Conservation (phyloP, 140 eudicot genomes). For the Stevia rebaudiana region DNA sequence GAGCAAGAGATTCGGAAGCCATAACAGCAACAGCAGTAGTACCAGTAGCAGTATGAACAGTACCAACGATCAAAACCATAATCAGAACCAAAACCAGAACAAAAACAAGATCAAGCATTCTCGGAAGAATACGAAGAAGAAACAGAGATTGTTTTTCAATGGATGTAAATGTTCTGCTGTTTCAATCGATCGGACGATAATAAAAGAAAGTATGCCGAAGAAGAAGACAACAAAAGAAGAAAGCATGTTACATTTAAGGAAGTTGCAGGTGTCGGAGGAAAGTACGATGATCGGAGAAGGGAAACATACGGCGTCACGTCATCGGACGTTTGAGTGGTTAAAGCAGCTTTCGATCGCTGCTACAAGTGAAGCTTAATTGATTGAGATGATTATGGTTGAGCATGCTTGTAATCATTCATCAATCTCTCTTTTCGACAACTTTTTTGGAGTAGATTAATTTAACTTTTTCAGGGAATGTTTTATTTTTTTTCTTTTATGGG, state of each 20-base stretch:
- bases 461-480: conserved; percentile 30
- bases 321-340: conserved; percentile 97
- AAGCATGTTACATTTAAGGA: not conserved
- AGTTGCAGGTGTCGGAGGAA: conserved; percentile 3
- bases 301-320: conserved; percentile 59
- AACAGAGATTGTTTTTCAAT: conserved; percentile 22
- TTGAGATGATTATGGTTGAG: conserved; percentile 24
- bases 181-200: conserved; percentile 12
- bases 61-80: conserved; percentile 22
- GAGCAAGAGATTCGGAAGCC: conserved; percentile 44
- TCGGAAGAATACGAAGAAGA: conserved; percentile 32
- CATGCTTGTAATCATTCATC: conserved; percentile 32
- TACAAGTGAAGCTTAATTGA: conserved; percentile 24
- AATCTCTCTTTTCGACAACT: conserved; percentile 24
- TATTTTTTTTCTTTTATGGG: conserved; percentile 1
- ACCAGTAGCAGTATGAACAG: conserved; percentile 28
- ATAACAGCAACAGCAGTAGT: conserved; percentile 43
- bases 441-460: conserved; percentile 27
- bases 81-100: not conserved
- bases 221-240: conserved; percentile 21
- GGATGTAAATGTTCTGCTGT: conserved; percentile 60
- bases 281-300: conserved; percentile 22
- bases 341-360: conserved; percentile 63
- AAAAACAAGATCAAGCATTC: not conserved
- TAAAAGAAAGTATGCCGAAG: conserved; percentile 13